Conservation (phyloP, 176 grass and related monocot genomes). For the Triticum turgidum region DNA sequence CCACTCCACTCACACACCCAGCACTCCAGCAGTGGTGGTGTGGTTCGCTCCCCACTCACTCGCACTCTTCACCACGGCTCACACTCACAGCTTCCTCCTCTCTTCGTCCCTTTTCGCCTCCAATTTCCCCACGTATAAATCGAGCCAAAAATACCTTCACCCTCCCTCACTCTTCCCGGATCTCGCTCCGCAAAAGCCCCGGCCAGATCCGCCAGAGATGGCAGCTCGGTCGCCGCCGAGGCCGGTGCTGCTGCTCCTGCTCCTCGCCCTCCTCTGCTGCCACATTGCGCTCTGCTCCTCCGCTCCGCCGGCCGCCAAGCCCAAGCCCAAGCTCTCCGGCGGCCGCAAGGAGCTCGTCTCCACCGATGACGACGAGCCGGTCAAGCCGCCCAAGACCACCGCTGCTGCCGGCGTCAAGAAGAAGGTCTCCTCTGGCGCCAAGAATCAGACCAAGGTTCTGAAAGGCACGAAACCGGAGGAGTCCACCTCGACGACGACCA, state of each 20-base stretch:
- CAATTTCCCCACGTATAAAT: conserved; percentile 30
- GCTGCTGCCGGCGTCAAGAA: conserved; percentile 35
- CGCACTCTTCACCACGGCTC: background rate
- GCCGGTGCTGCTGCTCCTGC: conserved; percentile 25
- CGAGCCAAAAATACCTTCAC: conserved; percentile 27
- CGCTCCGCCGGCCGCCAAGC: conserved; percentile 12
- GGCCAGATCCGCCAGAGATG: conserved; percentile 29
- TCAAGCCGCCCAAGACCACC: conserved; percentile 18
- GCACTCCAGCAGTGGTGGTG: too few species aligned
- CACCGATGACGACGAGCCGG: background rate
- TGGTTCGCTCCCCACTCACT: background rate
- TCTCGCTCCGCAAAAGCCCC: background rate
- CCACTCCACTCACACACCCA: too few species aligned
- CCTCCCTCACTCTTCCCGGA: conserved; percentile 38
- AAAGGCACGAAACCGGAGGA: conserved; percentile 72
- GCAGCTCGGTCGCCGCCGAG: conserved; percentile 26
- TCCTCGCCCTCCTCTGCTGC: conserved; percentile 59
- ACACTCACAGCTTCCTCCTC: background rate
- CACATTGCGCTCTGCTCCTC: conserved; percentile 55
- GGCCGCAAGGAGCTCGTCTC: conserved; percentile 42
- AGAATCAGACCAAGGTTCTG: conserved; percentile 66
- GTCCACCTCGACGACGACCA: conserved; percentile 22
- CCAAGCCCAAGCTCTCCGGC: conserved; percentile 39
- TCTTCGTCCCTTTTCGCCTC: background rate
- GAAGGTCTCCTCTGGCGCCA: conserved; percentile 46